Evolutionary conservation across 139 green algal species (phyloP), one percentile per base, ranked within the genome.

Genomic region (Chlorella sp.): DNA sequence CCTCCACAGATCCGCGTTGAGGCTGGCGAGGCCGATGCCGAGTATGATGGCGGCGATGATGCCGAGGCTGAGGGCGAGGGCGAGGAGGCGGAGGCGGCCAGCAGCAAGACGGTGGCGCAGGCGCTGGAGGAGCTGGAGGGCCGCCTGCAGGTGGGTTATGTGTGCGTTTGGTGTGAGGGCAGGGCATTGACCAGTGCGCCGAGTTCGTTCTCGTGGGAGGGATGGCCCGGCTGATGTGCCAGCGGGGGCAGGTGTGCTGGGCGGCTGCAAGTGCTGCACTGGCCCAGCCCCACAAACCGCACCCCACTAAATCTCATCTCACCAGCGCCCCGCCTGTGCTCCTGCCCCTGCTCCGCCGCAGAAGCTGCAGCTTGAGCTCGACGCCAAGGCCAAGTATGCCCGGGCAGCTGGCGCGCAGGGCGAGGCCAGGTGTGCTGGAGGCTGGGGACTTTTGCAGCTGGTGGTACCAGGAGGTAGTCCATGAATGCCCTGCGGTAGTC

Each of bases 351-450:
- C 44, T 21, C 51, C 18, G 2, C 51, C 51, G 51, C 51, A 60
- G 51, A 72, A 78, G 81, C 79, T 91, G 78, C 76, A 87, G 73
- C 82, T 86, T 25, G 80, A 94, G 83, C 81, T 92, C 38, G 90
- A 94, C 39, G 86, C 91, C 64, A 87, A 89, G 75, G 89, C 91
- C 26, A 86, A 83, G 34, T 92, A 88, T 51, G 80, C 73, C 1
- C 78, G 62, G 26, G 78, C 78, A 15, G 28, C 39, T 2, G 23
- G 34, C 5, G 51, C 51, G 51, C 51, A 60, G 51, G 51, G 44
- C 44, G 44, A 60, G 51, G 51, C 75, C 75, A 82, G 25, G 75
- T 82, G 75, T 2, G 74, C 72, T 17, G 11, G 23, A 55, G n/a
- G n/a, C n/a, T n/a, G n/a, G n/a, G n/a, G n/a, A n/a, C n/a, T n/a